Conservation (phyloP, 108 stramenopile genomes). For the Cyclostephanos tholiformis region DNA sequence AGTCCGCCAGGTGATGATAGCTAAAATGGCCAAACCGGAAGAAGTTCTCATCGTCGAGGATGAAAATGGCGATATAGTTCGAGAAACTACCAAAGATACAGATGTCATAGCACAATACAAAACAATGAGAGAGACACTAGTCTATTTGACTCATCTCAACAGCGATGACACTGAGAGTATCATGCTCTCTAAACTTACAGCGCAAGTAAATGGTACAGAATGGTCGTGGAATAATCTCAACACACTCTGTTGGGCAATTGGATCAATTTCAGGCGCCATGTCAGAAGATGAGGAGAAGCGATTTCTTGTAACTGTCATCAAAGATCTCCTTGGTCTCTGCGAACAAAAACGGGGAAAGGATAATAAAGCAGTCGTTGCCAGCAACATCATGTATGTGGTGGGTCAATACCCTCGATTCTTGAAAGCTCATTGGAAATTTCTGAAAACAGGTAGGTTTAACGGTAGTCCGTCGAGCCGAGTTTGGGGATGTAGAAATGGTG, state of each 20-base stretch:
- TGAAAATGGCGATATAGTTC: constrained; percentile 97
- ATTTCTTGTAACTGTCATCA: constrained; percentile 98
- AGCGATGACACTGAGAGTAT: constrained; percentile 97
- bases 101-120: constrained; percentile 99
- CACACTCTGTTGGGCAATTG: constrained; percentile 99
- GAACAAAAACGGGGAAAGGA: constrained; percentile 98
- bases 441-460: constrained; percentile 65
- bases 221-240: constrained; percentile 96
- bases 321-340: constrained; percentile 95
- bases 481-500: not conserved
- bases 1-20: constrained; percentile 95
- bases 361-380: constrained; percentile 98
- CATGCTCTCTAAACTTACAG: constrained; percentile 97
- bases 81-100: constrained; percentile 97
- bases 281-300: constrained; percentile 98
- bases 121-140: constrained; percentile 97
- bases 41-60: constrained; percentile 99
- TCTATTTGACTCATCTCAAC: constrained; percentile 98
- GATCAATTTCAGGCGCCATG: constrained; percentile 99
- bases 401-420: constrained; percentile 99
- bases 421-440: constrained; percentile 99
- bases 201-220: constrained; percentile 90
- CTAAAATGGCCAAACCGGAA: constrained; percentile 99
- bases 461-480: not conserved
- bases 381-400: constrained; percentile 99